phyloP scores from a whole-genome alignment of 2,329 filamentous ascomycete species.

The Botrytis fragariae region DNA sequence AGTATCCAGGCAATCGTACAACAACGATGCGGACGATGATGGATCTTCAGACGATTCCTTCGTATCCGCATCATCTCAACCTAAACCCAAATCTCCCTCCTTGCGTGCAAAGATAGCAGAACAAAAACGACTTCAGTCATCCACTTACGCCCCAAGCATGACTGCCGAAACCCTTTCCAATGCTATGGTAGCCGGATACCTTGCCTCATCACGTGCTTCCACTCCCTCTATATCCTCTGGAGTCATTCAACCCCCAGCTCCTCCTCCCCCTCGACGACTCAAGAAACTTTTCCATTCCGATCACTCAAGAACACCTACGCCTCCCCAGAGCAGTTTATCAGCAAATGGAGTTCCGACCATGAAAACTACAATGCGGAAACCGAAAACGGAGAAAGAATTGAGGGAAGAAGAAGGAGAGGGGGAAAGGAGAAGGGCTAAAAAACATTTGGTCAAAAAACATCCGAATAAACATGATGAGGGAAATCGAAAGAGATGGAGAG shows the following conservation, averaged over 20 bases:
- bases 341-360: background rate
- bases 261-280: conserved; percentile 35
- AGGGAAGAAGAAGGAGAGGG: conserved; percentile 55
- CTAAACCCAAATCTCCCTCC: conserved; percentile 25
- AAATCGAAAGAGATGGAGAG: conserved; percentile 71
- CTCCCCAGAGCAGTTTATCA: background rate
- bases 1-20: background rate
- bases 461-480: conserved; percentile 73
- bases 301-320: conserved; percentile 22
- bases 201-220: conserved; percentile 60
- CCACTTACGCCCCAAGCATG: conserved; percentile 39
- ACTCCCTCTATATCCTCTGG: conserved; percentile 38
- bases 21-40: conserved; percentile 24
- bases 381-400: conserved; percentile 61
- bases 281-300: conserved; percentile 39
- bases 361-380: conserved; percentile 31
- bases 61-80: conserved; percentile 35
- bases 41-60: conserved; percentile 38
- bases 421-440: conserved; percentile 50
- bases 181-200: conserved; percentile 72
- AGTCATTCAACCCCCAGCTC: conserved; percentile 28
- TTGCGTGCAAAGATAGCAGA: conserved; percentile 32
- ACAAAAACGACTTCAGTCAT: conserved; percentile 27
- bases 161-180: conserved; percentile 65
- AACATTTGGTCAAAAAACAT: conserved; percentile 62